These are phyloP conservation scores for Kluyveromyces marxianus DNA, from an alignment of 1,139 yeast genomes.

Conservation along the genomic window DNA sequence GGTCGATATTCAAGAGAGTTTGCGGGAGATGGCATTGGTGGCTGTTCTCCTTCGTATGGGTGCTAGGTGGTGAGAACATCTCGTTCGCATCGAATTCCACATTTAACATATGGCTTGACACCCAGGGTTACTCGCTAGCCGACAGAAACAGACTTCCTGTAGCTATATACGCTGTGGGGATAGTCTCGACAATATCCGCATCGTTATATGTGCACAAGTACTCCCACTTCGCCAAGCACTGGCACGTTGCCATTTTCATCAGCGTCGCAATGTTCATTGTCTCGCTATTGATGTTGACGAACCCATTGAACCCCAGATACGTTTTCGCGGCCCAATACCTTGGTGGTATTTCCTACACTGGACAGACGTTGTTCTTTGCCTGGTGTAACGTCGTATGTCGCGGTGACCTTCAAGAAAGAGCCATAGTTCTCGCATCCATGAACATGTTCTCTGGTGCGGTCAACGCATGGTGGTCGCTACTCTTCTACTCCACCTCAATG, in stretches of 20 bases:
- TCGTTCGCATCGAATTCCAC: constrained; percentile 46
- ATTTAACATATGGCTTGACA: constrained; percentile 44
- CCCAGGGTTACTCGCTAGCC: constrained; percentile 38
- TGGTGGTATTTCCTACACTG: constrained; percentile 47
- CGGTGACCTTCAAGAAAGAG: constrained; percentile 49
- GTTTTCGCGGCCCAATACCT: constrained; percentile 50
- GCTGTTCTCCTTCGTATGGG: constrained; percentile 47
- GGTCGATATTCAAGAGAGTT: constrained; percentile 41
- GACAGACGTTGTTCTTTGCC: constrained; percentile 51
- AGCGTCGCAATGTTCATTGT: constrained; percentile 37
- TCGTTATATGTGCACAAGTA: constrained; percentile 44
- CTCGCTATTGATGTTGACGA: constrained; percentile 36
- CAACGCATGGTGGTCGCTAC: constrained; percentile 56
- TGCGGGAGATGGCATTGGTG: constrained; percentile 55
- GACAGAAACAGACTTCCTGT: constrained; percentile 50
- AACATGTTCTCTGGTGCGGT: constrained; percentile 57
- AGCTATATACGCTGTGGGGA: constrained; percentile 50
- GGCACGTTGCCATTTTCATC: constrained; percentile 42
- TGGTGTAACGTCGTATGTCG: constrained; percentile 54
- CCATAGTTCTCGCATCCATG: constrained; percentile 53
- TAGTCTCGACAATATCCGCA: constrained; percentile 38
- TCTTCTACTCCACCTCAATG: constrained; percentile 44
- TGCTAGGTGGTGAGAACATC: constrained; percentile 53
- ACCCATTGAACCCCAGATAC: constrained; percentile 32
- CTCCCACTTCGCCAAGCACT: constrained; percentile 37